phyloP scores from a whole-genome alignment of 257 asterid genomes.

The Plantago major region DNA sequence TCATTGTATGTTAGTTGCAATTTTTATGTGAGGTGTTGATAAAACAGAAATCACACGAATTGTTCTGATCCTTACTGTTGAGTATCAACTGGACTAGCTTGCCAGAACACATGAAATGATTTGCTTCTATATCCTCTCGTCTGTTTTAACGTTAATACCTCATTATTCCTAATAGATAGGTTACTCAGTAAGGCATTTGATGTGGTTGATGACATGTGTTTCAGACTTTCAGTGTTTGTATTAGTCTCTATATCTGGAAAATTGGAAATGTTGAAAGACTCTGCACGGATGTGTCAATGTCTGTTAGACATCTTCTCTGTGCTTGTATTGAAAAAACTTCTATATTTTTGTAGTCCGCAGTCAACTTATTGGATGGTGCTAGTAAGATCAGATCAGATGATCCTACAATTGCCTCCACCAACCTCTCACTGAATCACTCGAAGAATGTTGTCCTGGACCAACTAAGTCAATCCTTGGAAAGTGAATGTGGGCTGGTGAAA shows the following conservation, averaged over 20 bases:
- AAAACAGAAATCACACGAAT: background rate
- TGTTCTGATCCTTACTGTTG: slow-evolving; percentile 5
- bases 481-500: slow-evolving; percentile 44
- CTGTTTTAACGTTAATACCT: background rate
- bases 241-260: background rate
- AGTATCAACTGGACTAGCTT: slow-evolving; percentile 3
- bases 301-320: background rate
- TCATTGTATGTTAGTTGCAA: background rate
- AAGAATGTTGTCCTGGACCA: slow-evolving; percentile 60
- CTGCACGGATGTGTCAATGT: slow-evolving; percentile 1
- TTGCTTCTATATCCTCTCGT: background rate
- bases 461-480: slow-evolving; percentile 41
- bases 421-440: slow-evolving; percentile 33
- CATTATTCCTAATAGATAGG: too few species aligned
- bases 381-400: slow-evolving; percentile 25
- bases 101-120: background rate
- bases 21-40: slow-evolving; percentile 4
- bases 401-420: slow-evolving; percentile 22
- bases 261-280: slow-evolving; percentile 1
- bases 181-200: background rate
- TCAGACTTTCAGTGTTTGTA: background rate
- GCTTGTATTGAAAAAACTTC: slow-evolving; percentile 16
- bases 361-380: slow-evolving; percentile 28
- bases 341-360: slow-evolving; percentile 32
- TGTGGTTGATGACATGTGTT: slow-evolving; percentile 1